Base-by-base conservation (phyloP, 352 stramenopile species). In the Phytopythium delawarense region DNA sequence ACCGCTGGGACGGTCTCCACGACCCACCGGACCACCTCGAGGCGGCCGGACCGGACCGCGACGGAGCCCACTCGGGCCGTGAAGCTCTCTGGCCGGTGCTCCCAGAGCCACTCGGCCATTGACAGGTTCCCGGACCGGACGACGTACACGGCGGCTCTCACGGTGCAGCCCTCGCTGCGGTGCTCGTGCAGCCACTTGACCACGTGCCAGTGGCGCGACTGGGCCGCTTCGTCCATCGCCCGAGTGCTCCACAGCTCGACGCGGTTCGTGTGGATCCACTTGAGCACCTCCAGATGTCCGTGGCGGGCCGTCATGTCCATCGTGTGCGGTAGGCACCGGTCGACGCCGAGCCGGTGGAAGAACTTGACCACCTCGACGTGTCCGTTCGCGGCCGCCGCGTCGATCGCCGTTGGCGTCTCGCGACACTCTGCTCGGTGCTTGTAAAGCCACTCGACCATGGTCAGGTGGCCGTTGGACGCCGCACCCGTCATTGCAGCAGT, bases 181-280 rank as follows among this genome's bases (percentile, higher is more conserved):
- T 79, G 76, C 28, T 71, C 60, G 55, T 77, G 69, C 13, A 79
- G 66, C 66, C 66, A 79, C 35, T 77, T 72, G 30, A 79, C 69
- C 50, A 78, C 69, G 28, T 72, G 59, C 57, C 71, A 64, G 39
- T 73, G 59, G 7, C 71, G 67, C 30, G 71, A 69, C 4, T 55
- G 7, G 18, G 70, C 70, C 0, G 70, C 70, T 45, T 68, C 66
- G 18, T 75, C 62, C 65, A 78, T 73, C 4, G 71, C 65, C 25
- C 40, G 49, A 1, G 58, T 77, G 13, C 69, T 73, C 61, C 69
- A 76, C 16, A 70, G 55, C 20, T 73, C 67, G 23, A 71, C 60
- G n/a, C 69, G 66, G 34, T 69, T 70, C 8, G 57, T 54, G 48
- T 75, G 67, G n/a, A 78, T 34, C 70, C 67, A 78, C 34, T 78